phyloP scores from a whole-genome alignment of 768 basidiomycete genomes.

The Lentinula sp. region DNA sequence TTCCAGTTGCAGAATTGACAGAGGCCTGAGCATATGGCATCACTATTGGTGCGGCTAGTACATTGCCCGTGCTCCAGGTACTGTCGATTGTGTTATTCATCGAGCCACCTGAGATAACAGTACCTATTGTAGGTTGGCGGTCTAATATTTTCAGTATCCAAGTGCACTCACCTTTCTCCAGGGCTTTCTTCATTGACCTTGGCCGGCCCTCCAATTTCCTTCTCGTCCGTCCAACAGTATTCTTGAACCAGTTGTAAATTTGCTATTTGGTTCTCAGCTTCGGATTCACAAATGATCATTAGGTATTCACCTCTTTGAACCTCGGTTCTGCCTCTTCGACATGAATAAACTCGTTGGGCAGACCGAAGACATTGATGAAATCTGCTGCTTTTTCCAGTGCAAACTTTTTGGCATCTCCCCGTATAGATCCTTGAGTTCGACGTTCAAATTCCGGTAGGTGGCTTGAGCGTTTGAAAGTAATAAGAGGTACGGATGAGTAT shows the following conservation, averaged over 20 bases:
- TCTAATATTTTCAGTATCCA: too few relatives aligned
- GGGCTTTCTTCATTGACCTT: constrained; percentile 42
- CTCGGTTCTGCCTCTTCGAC: constrained; percentile 53
- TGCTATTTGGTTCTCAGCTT: constrained; percentile 32
- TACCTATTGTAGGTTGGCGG: not conserved
- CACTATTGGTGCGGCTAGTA: constrained; percentile 24
- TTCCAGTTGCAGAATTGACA: constrained; percentile 29
- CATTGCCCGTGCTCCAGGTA: constrained; percentile 2
- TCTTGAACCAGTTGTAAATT: constrained; percentile 74
- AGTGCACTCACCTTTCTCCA: constrained; percentile 39
- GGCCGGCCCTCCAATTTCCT: constrained; percentile 52
- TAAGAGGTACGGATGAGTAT: constrained; percentile 3
- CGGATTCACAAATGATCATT: not conserved
- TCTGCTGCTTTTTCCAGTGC: constrained; percentile 57
- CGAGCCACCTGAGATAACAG: not conserved
- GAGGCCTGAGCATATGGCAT: constrained; percentile 34
- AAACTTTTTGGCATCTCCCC: constrained; percentile 68
- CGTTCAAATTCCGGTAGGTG: constrained; percentile 53
- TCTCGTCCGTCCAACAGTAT: constrained; percentile 56
- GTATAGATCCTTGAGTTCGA: constrained; percentile 49
- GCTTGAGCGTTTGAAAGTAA: constrained; percentile 18
- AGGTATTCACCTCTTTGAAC: constrained; percentile 49
- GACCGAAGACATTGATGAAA: constrained; percentile 53
- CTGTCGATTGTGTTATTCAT: not conserved
- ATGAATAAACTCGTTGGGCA: constrained; percentile 37